phyloP scores from a whole-genome alignment of 1,139 yeast genomes.

The Ogataea hybrid region DNA sequence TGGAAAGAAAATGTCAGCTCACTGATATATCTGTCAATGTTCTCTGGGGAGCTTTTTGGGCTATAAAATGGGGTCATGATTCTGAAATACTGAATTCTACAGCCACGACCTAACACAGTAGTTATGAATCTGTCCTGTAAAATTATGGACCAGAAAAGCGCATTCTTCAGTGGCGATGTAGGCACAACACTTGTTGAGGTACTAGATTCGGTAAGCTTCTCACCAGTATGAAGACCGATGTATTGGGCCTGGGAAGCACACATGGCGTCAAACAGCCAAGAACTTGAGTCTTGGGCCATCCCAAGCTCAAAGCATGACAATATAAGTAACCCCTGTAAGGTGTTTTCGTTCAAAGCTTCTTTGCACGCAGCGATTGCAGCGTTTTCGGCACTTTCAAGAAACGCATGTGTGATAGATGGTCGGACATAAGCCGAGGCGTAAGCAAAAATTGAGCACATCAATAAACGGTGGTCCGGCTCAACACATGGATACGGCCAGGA shows the following conservation, averaged over 20 bases:
- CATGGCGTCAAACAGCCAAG: slow-evolving; percentile 30
- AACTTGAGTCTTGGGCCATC: slow-evolving; percentile 26
- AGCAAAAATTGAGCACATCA: slow-evolving; percentile 25
- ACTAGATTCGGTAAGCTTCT: neutral
- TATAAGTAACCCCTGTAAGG: slow-evolving; percentile 25
- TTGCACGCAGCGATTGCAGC: slow-evolving; percentile 24
- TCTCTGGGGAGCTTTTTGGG: slow-evolving; percentile 8
- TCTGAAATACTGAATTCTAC: slow-evolving; percentile 28
- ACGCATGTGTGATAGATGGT: slow-evolving; percentile 12
- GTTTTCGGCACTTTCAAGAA: slow-evolving; percentile 22
- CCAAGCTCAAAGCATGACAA: slow-evolving; percentile 31
- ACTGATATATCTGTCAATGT: slow-evolving; percentile 12
- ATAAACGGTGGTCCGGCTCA: slow-evolving; percentile 21
- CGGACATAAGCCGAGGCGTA: slow-evolving; percentile 23
- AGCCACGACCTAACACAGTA: slow-evolving; percentile 31
- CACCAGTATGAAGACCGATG: slow-evolving; percentile 25
- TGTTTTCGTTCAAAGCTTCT: slow-evolving; percentile 21
- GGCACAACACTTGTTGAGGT: slow-evolving; percentile 3
- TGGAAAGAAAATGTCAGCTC: slow-evolving; percentile 28
- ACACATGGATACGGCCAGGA: slow-evolving; percentile 21
- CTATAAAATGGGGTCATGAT: slow-evolving; percentile 25
- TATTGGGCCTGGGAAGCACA: slow-evolving; percentile 31
- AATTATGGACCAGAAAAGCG: slow-evolving; percentile 31
- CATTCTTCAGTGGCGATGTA: slow-evolving; percentile 23
- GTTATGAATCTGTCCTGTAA: slow-evolving; percentile 32